Base-by-base conservation (phyloP, 768 basidiomycete genomes). In the Macrocybe gigantea region DNA sequence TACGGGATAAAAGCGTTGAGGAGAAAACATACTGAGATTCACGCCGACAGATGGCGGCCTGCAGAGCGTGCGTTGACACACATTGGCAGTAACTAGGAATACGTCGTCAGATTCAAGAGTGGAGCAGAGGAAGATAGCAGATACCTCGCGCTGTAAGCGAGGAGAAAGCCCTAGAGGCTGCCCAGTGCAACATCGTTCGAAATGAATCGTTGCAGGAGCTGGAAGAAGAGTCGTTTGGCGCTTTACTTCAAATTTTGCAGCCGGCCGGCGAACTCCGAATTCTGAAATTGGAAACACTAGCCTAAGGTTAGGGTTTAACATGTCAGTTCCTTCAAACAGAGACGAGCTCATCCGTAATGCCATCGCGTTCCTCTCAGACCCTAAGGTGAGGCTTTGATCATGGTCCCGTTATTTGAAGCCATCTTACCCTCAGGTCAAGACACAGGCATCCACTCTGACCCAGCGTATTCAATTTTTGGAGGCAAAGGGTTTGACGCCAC, bases 401-500 rank as follows among this genome's bases (percentile, higher is more conserved):
- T 45, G 6, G 2, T 33, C 33, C 35, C 33, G 48, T 12, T 13
- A 45, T 47, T 58, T 50, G 53, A 53, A 12, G 36, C 15, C 2
- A 11, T 45, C 31, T 9, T 10, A 44, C 32, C 29, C 10, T n/a
- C 42, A 34, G 14, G 14, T 43, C 2, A 38, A 95, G 92, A 75
- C 86, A 0, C 83, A 86, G 59, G 71, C 82, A 33, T 88, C 93
- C 2, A 74, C 92, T 1, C 67, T 95, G 30, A 75, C 87, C 1
- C 90, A 95, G 62, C 82, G 89, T 44, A 78, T 98, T 40, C 85
- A 90, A 53, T 99, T 98, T 70, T 78, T 99, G n/a, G 87, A 96
- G 58, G 85, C 91, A 5, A 97, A 98, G 64, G 96, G 96, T 2
- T 72, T 99, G 33, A 84, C 83, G 0, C 73, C 75, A 5, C 64